Evolutionary conservation across 2,329 filamentous ascomycete genomes (phyloP), one percentile per base, ranked within the genome.

Genomic region (Mollisia scopiformis): DNA sequence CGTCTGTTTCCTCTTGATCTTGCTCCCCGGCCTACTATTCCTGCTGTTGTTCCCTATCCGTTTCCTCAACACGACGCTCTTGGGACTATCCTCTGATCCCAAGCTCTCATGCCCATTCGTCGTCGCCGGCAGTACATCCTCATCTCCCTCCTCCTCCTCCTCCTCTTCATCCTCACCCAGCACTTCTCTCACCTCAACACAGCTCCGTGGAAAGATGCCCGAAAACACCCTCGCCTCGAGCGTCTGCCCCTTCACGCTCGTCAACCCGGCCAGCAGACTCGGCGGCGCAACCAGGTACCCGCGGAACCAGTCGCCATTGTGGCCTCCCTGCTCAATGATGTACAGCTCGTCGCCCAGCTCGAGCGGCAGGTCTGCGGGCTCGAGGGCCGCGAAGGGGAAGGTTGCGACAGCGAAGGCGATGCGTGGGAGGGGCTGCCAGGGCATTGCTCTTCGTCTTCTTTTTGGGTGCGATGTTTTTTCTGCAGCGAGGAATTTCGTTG

Each of bases 281-380:
- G 95, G 95, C 55, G 95, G 94, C 65, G 95, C 93, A 68, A 99
- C 90, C 62, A 99, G 84, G 77, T 99, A 99, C 61, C 95, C 95
- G 57, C 95, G 89, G 77, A 94, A 90, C 96, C 95, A 99, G 75
- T 92, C 86, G 71, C 90, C 91, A 77, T 96, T 87, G 37, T 75
- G 77, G 23, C 92, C 90, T 39, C 94, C 96, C 78, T 98, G 92
- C 78, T 98, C 94, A 74, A 99, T 97, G 68, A 99, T 96, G 79
- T 99, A 99, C 66, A 99, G 83, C 78, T 99, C 95, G 84, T 99
- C 95, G 75, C 95, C 95, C 66, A 99, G 92, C 77, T 99, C 93
- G 75, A 99, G 89, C 10, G 96, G 95, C 21, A 99, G 88, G 77
- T 99, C 95, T 75, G 93, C 91, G 57, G 93, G 87, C 67, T 89